Base-by-base conservation (phyloP, 257 asterid genomes). In the Parsonsia alboflavescens region DNA sequence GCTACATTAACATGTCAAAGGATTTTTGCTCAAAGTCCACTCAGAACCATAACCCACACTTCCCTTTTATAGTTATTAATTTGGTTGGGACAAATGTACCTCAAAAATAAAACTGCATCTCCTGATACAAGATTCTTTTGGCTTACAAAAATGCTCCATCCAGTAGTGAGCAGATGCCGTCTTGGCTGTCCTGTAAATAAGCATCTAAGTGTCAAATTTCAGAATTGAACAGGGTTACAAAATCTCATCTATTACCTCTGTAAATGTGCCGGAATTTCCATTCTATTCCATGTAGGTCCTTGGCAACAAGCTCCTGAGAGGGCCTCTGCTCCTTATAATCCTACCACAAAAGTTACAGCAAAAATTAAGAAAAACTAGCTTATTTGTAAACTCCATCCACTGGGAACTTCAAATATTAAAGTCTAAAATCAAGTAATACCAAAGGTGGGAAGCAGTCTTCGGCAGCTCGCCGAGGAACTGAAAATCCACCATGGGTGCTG, bases 361-460 rank as follows among this genome's bases (percentile, higher is more conserved):
- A 17, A 68, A 42, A 21, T 36, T 24, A 74, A 73, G 16, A 36
- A 17, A 65, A 19, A 21, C 26, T 10, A 19, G 26, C 50, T 36
- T 17, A 65, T 39, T 4, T 16, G 8, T 2, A 39, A 39, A 39
- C 28, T 45, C 12, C 50, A 65, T 65, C 50, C 70, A 65, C 48
- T 24, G 59, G 65, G 49, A 42, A 70, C 72, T 54, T 28, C 49
- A 76, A 70, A 44, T 41, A 70, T 41, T 64, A 28, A 69, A 80
- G 74, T 16, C 48, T 22, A 61, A 26, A 57, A 57, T 17, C 71
- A 53, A 78, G 74, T 50, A 83, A 68, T 74, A 95, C 99, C 97
- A 95, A 87, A 83, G 97, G 98, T 2, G 98, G 98, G 76, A 95
- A 95, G 84, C 99, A 95, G 83, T 95, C 99, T 82, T 95, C 99